Conservation (phyloP, 2,329 filamentous ascomycete species). For the Incumbomyces delicatus region DNA sequence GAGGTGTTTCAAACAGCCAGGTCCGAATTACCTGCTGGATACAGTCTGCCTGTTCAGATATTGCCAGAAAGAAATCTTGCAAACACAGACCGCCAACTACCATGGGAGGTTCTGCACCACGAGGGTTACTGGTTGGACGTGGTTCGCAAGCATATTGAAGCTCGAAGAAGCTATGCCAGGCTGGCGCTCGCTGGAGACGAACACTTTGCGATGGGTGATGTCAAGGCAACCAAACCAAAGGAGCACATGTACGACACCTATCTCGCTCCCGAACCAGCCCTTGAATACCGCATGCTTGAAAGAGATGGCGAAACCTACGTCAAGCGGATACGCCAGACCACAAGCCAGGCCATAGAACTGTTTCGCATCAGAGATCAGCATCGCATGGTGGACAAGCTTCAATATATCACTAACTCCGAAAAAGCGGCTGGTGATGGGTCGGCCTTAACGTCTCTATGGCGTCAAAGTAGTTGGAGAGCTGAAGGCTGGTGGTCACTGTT, state of each 20-base stretch:
- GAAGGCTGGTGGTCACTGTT: slow-evolving; percentile 52
- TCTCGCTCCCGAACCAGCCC: slow-evolving; percentile 48
- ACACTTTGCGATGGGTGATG: slow-evolving; percentile 36
- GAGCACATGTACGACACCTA: slow-evolving; percentile 50
- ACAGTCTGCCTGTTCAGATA: slow-evolving; percentile 27
- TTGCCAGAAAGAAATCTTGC: slow-evolving; percentile 25
- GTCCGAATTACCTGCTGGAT: not conserved
- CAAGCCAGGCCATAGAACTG: slow-evolving; percentile 39
- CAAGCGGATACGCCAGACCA: slow-evolving; percentile 37
- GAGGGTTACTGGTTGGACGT: slow-evolving; percentile 53
- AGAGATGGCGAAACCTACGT: slow-evolving; percentile 42
- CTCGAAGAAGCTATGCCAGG: slow-evolving; percentile 41
- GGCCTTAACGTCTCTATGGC: slow-evolving; percentile 45
- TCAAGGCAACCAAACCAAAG: slow-evolving; percentile 45
- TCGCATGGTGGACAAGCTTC: slow-evolving; percentile 45
- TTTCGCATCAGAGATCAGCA: slow-evolving; percentile 45
- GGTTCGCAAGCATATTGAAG: slow-evolving; percentile 42
- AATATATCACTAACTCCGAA: slow-evolving; percentile 46
- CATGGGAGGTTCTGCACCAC: slow-evolving; percentile 53
- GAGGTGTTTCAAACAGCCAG: not conserved
- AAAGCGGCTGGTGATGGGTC: slow-evolving; percentile 42
- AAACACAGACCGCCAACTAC: slow-evolving; percentile 39
- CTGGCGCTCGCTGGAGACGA: slow-evolving; percentile 52
- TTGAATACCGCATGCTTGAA: slow-evolving; percentile 41
- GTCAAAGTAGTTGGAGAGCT: slow-evolving; percentile 47